A percentile compares a stretch with the other conserved stretches of the same genome.
These are phyloP conservation scores for Aurifilum marmelostoma DNA, from an alignment of 2,329 filamentous ascomycete species.

Conservation along the genomic window DNA sequence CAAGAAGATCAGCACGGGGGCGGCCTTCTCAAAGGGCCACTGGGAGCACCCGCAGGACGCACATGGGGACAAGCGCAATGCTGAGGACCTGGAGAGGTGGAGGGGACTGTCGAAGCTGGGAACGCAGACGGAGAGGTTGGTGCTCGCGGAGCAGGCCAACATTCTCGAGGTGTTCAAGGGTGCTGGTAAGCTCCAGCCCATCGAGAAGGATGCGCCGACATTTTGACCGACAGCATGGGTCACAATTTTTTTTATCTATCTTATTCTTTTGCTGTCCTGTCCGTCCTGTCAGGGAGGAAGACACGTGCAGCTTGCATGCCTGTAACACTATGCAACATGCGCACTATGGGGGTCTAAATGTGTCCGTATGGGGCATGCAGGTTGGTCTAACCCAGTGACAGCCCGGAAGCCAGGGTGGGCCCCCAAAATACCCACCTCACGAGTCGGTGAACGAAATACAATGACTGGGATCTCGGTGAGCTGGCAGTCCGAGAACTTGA, in stretches of 20 bases:
- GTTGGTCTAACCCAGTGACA: not conserved
- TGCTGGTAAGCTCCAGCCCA: slow-evolving; percentile 49
- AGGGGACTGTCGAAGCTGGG: slow-evolving; percentile 52
- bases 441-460: slow-evolving; percentile 1
- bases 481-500: not conserved
- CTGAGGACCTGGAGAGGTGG: slow-evolving; percentile 55
- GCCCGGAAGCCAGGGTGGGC: not conserved
- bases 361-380: not conserved
- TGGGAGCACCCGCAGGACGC: slow-evolving; percentile 56
- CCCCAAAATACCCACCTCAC: not conserved
- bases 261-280: not conserved
- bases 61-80: slow-evolving; percentile 59
- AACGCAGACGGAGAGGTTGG: slow-evolving; percentile 51
- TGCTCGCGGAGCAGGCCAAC: slow-evolving; percentile 58
- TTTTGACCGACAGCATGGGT: slow-evolving; percentile 10
- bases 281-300: no score
- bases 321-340: not conserved
- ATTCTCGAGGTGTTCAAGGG: slow-evolving; percentile 55
- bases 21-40: slow-evolving; percentile 59
- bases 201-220: slow-evolving; percentile 40
- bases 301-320: slow-evolving; percentile 3
- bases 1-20: slow-evolving; percentile 53
- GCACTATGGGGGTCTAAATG: not conserved
- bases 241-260: not conserved
- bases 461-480: not conserved